phyloP scores from a whole-genome alignment of 164 flowering plant genomes.

The Paratinospora sagittata region DNA sequence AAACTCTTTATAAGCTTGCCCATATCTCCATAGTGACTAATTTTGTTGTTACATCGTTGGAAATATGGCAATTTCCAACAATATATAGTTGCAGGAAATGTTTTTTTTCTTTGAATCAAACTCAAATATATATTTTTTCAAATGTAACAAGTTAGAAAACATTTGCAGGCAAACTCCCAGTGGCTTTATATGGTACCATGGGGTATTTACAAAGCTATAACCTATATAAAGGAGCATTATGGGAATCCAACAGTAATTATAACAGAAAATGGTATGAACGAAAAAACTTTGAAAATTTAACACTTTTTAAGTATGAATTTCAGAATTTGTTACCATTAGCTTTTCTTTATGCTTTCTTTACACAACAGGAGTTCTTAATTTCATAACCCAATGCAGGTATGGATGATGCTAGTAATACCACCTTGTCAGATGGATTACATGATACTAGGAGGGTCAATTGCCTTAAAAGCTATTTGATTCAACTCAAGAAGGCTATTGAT shows the following conservation, averaged over 20 bases:
- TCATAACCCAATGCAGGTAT: constrained; percentile 43
- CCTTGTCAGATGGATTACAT: constrained; percentile 47
- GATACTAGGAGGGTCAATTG: constrained; percentile 59
- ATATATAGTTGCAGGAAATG: too few species aligned
- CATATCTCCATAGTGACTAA: not conserved
- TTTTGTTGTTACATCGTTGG: too few species aligned
- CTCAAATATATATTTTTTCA: not conserved
- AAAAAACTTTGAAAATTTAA: too few species aligned
- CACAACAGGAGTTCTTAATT: not conserved
- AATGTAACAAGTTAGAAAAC: not conserved
- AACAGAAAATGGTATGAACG: constrained; percentile 53
- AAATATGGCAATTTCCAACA: too few species aligned
- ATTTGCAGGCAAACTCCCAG: constrained; percentile 46
- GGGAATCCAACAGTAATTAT: constrained; percentile 52
- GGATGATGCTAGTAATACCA: constrained; percentile 84
- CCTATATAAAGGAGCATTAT: constrained; percentile 51
- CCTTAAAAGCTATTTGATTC: constrained; percentile 28
- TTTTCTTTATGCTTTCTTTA: too few species aligned
- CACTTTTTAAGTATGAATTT: too few species aligned
- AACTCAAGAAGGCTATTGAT: constrained; percentile 62
- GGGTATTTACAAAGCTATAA: constrained; percentile 62
- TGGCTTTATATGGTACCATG: constrained; percentile 74
- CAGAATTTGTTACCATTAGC: too few species aligned
- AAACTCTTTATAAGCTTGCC: not conserved
- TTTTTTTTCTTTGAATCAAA: not conserved